A percentile compares a stretch with the other conserved stretches of the same genome.
phyloP scores from a whole-genome alignment of 2,329 filamentous ascomycete species.

The Ceratocystis smalleyi region DNA sequence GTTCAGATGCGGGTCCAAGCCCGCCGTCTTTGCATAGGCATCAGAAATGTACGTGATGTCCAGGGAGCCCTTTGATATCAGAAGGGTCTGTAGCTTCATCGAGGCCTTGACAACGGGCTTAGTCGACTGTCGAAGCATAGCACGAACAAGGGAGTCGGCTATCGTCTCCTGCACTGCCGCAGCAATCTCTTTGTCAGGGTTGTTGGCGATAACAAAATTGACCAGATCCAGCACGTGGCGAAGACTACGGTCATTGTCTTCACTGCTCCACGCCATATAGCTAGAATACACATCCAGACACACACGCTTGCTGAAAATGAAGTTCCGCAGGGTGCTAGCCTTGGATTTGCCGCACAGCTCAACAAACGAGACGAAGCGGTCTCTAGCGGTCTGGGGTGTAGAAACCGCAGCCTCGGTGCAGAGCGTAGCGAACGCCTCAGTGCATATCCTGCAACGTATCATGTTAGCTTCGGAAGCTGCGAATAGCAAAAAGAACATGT shows the following conservation, averaged over 20 bases:
- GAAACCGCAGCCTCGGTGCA: constrained; percentile 23
- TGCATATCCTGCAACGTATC: background rate
- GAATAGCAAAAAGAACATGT: background rate
- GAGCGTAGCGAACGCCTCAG: constrained; percentile 44
- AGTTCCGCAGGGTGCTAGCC: constrained; percentile 28
- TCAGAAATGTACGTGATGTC: constrained; percentile 31
- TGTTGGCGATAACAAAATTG: constrained; percentile 34
- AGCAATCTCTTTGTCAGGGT: constrained; percentile 30
- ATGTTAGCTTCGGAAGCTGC: constrained; percentile 1
- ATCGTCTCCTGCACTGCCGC: constrained; percentile 30
- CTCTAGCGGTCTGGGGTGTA: constrained; percentile 11
- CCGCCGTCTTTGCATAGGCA: constrained; percentile 27
- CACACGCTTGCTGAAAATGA: constrained; percentile 37
- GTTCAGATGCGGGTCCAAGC: constrained; percentile 21
- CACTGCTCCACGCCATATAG: constrained; percentile 52
- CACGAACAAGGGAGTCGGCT: constrained; percentile 38
- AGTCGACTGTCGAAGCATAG: constrained; percentile 44
- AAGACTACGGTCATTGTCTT: constrained; percentile 48
- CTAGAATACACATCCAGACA: constrained; percentile 41
- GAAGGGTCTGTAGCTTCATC: constrained; percentile 49
- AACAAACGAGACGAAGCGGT: constrained; percentile 30
- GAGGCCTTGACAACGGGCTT: constrained; percentile 54
- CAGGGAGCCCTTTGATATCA: constrained; percentile 46
- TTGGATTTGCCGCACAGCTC: constrained; percentile 41
- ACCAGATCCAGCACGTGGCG: constrained; percentile 45